Evolutionary conservation across 352 stramenopile species (phyloP).

Genomic region (Thraustochytrium sp.): DNA sequence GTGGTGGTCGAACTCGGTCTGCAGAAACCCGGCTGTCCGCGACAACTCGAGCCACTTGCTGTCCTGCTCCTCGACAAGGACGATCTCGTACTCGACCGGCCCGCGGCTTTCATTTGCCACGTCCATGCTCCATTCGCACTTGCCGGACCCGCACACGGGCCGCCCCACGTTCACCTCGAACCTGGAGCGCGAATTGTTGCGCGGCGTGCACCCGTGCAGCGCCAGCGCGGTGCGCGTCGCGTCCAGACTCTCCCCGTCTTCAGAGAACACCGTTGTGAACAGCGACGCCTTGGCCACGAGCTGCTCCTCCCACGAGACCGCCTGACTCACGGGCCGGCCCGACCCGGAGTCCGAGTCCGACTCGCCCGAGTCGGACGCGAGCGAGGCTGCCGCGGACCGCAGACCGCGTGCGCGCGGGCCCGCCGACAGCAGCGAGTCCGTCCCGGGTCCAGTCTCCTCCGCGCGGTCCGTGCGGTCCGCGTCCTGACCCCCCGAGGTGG

Average conservation of each 20-base stretch:
- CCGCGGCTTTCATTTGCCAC: not conserved
- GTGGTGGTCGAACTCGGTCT: slow-evolving; percentile 5
- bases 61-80: not conserved
- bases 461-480: no score
- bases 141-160: not conserved
- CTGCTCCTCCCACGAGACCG: slow-evolving; percentile 7
- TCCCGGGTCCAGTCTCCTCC: no score
- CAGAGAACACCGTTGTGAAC: not conserved
- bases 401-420: not conserved
- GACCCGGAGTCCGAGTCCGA: no score
- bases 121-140: slow-evolving; percentile 1
- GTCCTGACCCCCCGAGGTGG: not conserved
- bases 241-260: not conserved
- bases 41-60: not conserved
- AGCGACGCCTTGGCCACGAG: not conserved
- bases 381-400: not conserved
- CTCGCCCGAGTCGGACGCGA: not conserved
- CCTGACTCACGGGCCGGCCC: not conserved
- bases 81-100: slow-evolving; percentile 23
- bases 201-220: slow-evolving; percentile 8
- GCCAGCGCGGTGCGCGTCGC: not conserved
- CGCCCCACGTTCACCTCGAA: slow-evolving; percentile 17
- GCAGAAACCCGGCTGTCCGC: not conserved
- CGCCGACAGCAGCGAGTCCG: no score
- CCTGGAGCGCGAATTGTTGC: not conserved